Conservation (phyloP, 2,329 filamentous ascomycete genomes). For the Penicillium sp. region DNA sequence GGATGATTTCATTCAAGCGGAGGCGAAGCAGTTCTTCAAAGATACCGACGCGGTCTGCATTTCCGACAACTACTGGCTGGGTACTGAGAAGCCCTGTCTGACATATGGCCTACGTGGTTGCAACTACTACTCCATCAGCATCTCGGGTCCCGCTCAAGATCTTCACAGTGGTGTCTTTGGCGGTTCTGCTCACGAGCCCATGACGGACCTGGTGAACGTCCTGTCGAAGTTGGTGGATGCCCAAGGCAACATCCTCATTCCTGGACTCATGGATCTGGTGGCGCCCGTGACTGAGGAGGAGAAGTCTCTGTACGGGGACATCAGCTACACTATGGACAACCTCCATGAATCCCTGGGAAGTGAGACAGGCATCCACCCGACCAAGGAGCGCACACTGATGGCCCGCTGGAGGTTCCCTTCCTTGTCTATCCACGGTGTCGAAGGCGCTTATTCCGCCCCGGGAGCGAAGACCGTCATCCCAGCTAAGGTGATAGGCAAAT, state of each 20-base stretch:
- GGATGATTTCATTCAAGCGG: conserved; percentile 87
- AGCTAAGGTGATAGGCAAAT: conserved; percentile 96
- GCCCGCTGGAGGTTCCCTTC: conserved; percentile 94
- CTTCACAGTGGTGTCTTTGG: conserved; percentile 97
- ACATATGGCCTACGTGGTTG: conserved; percentile 96
- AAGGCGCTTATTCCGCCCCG: conserved; percentile 89
- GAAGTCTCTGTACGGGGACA: conserved; percentile 80
- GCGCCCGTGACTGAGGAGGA: conserved; percentile 85
- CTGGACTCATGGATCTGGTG: conserved; percentile 92
- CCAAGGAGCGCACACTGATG: conserved; percentile 93
- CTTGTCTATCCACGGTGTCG: conserved; percentile 88
- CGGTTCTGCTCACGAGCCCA: conserved; percentile 93
- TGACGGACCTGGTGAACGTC: conserved; percentile 89
- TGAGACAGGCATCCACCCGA: conserved; percentile 79
- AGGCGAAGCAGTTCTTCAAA: conserved; percentile 92
- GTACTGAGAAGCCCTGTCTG: conserved; percentile 95
- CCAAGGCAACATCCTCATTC: conserved; percentile 87
- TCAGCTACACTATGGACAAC: conserved; percentile 95
- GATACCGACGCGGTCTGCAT: conserved; percentile 97
- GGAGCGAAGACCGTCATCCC: conserved; percentile 99
- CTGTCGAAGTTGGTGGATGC: conserved; percentile 84
- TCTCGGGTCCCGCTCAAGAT: conserved; percentile 89
- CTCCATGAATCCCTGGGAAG: conserved; percentile 89
- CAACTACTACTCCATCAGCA: conserved; percentile 94
- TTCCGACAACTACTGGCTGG: conserved; percentile 99